Evolutionary conservation across 2,329 filamentous ascomycete species (phyloP), one percentile per base, ranked within the genome.

Genomic region (Endocalyx cinctus): DNA sequence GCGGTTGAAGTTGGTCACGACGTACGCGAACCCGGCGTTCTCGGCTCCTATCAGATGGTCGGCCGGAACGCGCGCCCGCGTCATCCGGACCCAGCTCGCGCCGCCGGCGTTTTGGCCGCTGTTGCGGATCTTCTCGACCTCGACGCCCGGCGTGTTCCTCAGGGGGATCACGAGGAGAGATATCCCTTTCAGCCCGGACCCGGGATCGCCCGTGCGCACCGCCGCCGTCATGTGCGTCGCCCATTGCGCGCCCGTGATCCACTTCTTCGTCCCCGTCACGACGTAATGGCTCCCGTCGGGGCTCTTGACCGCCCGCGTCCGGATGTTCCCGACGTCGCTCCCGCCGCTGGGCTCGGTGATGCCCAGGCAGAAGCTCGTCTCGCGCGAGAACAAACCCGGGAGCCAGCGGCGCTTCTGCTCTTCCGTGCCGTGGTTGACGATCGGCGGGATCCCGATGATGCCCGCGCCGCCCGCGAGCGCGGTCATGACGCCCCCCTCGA

Each of bases 81-180:
- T 66, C 34, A 77, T 59, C 27, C 69, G 69, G 39, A 78, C 64
- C 41, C 67, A 78, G 12, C 69, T 73, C 6, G 73, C 64, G 55
- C 77, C 77, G 25, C 78, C 79, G n/a, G 76, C 76, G 47, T 76
- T 71, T 19, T 82, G 76, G 8, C 79, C 79, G 25, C 72, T 77
- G 48, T 82, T 83, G 30, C 68, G 52, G 57, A 83, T 79, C 31
- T 63, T 67, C 17, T 72, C 59, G 28, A 65, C 63, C 3, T 61
- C 58, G 12, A 78, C 58, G 17, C 74, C 74, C 10, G 59, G 53
- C 1, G 59, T 52, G 26, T 60, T 50, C n/a, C n/a, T n/a, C 14
- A 71, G 59, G 0, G 73, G 70, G 10, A 79, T 70, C 4, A 79
- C 67, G 4, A 80, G 55, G 4, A 78, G 59, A 5, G 72, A 76